Evolutionary conservation across 2,329 filamentous ascomycete species (phyloP).

Genomic region (Decorospora gaudefroyi): DNA sequence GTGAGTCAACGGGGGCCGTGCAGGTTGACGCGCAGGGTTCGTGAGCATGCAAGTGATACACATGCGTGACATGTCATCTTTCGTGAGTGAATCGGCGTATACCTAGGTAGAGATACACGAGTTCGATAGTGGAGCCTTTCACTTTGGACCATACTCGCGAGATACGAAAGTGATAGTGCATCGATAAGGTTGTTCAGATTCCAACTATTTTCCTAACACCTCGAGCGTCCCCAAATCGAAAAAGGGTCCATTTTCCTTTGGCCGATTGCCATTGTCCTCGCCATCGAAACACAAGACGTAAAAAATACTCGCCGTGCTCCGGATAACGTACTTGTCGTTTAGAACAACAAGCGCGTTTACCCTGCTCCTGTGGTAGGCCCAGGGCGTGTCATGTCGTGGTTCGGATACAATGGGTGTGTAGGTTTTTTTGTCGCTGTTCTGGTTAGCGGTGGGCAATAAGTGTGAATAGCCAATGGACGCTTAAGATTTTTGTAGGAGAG

Average conservation of each 20-base stretch:
- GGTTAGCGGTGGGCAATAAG: no score
- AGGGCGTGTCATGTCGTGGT: not conserved
- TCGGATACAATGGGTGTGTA: not conserved
- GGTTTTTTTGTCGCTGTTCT: not conserved
- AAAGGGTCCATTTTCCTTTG: constrained; percentile 1
- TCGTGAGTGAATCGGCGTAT: no score
- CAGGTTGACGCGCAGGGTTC: no score
- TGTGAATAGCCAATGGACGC: no score
- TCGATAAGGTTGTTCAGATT: no score
- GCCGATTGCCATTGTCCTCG: constrained; percentile 2
- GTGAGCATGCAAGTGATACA: not conserved
- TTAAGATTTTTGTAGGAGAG: not conserved
- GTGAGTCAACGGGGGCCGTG: constrained; percentile 8
- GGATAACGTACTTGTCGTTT: constrained; percentile 17
- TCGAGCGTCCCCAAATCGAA: constrained; percentile 9
- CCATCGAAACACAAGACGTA: constrained; percentile 16
- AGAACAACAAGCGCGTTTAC: not conserved
- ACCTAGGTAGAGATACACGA: no score
- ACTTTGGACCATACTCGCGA: no score
- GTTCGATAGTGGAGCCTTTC: no score
- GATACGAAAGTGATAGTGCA: no score
- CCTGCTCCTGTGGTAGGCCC: no score
- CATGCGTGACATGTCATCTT: no score
- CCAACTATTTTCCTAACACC: not conserved
- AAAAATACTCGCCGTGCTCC: not conserved